A percentile compares a stretch with the other conserved stretches of the same genome.
Conservation (phyloP, 306 rosid genomes). For the Rosa chinensis region DNA sequence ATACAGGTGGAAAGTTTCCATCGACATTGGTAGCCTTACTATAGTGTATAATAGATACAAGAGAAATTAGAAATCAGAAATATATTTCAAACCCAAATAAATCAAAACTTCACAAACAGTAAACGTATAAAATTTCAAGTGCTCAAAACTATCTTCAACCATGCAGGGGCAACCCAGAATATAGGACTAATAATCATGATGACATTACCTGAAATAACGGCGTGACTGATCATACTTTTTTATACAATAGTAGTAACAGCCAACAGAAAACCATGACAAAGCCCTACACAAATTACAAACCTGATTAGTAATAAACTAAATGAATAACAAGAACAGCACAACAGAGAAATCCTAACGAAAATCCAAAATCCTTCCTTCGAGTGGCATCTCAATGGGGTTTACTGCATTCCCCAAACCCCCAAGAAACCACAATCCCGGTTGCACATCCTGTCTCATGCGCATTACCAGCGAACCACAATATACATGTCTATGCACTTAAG, state of each 20-base stretch:
- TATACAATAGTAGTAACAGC: conserved; percentile 94
- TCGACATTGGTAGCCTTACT: conserved; percentile 96
- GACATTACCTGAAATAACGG: conserved; percentile 78
- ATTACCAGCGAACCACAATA: not conserved
- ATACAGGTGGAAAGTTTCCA: conserved; percentile 89
- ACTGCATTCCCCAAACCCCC: not conserved
- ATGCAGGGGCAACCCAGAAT: not conserved
- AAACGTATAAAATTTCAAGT: not conserved
- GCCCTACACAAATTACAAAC: conserved; percentile 56
- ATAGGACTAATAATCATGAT: not conserved
- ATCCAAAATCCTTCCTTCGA: not conserved
- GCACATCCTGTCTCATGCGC: not conserved
- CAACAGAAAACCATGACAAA: conserved; percentile 97
- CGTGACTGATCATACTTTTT: conserved; percentile 91
- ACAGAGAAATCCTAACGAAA: not conserved
- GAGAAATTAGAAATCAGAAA: conserved; percentile 19
- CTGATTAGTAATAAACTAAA: conserved; percentile 13
- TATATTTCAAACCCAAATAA: not conserved
- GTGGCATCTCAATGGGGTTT: conserved; percentile 8
- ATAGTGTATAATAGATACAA: conserved; percentile 29
- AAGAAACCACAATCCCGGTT: not conserved
- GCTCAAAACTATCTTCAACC: not conserved
- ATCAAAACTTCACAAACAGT: not conserved
- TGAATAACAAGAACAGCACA: not conserved
- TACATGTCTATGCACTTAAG: not conserved